Percentiles rank a stretch among this genome's conserved stretches.
These are phyloP conservation scores for Pseudoperonospora humuli DNA, from an alignment of 352 stramenopile species.

Conservation along the genomic window DNA sequence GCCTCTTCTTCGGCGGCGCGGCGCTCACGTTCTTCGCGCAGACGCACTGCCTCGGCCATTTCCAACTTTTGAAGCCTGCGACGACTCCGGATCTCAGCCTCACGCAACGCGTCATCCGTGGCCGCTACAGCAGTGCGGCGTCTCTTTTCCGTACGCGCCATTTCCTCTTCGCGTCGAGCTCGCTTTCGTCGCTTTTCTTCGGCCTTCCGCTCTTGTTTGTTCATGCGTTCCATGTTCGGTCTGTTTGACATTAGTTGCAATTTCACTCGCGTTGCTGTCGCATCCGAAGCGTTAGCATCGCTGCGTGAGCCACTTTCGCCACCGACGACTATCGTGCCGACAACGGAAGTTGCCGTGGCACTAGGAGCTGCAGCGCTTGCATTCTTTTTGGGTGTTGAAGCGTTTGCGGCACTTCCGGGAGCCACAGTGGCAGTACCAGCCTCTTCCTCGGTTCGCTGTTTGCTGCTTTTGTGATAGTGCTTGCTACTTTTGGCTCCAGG, in stretches of 20 bases:
- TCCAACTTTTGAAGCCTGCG: conserved; percentile 61
- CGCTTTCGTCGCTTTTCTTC: conserved; percentile 80
- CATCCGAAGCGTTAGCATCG: conserved; percentile 19
- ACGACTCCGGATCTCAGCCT: conserved; percentile 67
- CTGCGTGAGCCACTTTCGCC: conserved; percentile 20
- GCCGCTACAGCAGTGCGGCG: conserved; percentile 66
- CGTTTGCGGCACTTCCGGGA: conserved; percentile 2
- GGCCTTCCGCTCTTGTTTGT: conserved; percentile 79
- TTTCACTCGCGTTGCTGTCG: conserved; percentile 47
- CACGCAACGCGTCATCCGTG: conserved; percentile 71
- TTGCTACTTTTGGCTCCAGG: conserved; percentile 19
- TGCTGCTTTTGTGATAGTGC: conserved; percentile 24
- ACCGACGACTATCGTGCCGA: conserved; percentile 27
- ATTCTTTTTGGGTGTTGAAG: conserved; percentile 5
- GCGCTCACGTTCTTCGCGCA: conserved; percentile 56
- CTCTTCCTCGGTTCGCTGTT: conserved; percentile 10
- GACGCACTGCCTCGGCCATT: conserved; percentile 48
- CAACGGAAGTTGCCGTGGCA: conserved; percentile 21
- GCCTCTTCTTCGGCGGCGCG: conserved; percentile 44
- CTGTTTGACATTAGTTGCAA: conserved; percentile 56
- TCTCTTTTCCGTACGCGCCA: conserved; percentile 67
- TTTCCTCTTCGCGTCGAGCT: conserved; percentile 61
- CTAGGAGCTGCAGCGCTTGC: conserved; percentile 1
- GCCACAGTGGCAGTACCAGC: not conserved
- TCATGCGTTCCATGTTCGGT: conserved; percentile 63